Conservation (phyloP, 202 grass and related monocot genomes). For the Dendrocalamus latiflorus region DNA sequence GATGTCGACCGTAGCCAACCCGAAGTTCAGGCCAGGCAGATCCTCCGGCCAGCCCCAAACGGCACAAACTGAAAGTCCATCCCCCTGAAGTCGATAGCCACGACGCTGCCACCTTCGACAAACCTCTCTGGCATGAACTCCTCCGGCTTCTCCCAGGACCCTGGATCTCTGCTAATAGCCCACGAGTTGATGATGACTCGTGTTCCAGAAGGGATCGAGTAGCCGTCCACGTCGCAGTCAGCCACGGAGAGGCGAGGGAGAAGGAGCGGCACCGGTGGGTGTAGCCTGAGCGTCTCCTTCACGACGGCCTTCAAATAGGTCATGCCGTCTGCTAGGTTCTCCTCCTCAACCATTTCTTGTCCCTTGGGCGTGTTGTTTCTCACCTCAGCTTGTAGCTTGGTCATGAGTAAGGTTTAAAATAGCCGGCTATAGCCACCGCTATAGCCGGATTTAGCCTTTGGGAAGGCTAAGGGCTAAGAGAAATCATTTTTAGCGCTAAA, state of each 20-base stretch:
- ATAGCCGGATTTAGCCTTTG: too few relatives aligned
- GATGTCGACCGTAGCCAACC: not conserved
- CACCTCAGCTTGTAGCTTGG: too few relatives aligned
- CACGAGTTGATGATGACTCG: conserved; percentile 8
- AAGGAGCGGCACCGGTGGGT: not conserved
- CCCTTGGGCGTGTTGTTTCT: too few relatives aligned
- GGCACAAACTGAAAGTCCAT: not conserved
- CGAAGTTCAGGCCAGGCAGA: not conserved
- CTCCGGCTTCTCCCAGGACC: not conserved
- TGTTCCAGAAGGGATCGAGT: not conserved
- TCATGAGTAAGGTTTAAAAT: too few relatives aligned
- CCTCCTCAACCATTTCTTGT: too few relatives aligned
- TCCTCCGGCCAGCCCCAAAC: conserved; percentile 12
- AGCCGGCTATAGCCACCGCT: too few relatives aligned
- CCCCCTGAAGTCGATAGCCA: not conserved
- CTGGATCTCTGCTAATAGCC: conserved; percentile 16
- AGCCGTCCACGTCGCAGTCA: not conserved
- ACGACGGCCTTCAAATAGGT: conserved; percentile 23
- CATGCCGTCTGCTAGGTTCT: too few relatives aligned
- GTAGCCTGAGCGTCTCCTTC: not conserved
- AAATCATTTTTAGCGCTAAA: too few relatives aligned
- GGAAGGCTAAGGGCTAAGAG: too few relatives aligned
- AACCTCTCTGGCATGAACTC: conserved; percentile 30
- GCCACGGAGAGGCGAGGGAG: not conserved
- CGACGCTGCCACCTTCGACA: not conserved